Evolutionary conservation across 257 asterid genomes (phyloP).

Genomic region (Scutellaria galericulata): DNA sequence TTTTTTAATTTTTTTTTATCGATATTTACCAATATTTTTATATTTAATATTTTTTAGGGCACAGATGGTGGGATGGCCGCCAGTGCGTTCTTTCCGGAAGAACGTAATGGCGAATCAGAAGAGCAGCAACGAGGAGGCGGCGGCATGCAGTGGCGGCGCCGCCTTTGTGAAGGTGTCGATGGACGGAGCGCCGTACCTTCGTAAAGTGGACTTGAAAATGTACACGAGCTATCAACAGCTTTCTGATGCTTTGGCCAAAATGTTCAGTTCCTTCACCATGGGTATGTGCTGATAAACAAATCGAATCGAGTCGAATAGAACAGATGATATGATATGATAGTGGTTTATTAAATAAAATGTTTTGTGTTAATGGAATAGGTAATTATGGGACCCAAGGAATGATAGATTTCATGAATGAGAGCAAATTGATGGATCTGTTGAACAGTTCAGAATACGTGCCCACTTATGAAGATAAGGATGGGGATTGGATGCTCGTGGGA

Average conservation of each 20-base stretch:
- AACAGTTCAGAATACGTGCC: constrained; percentile 86
- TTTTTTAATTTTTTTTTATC: neutral
- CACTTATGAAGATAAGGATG: constrained; percentile 91
- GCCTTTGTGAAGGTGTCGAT: constrained; percentile 60
- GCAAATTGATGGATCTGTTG: constrained; percentile 73
- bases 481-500: constrained; percentile 98
- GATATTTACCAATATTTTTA: neutral
- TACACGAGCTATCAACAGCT: constrained; percentile 49
- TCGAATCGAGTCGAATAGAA: too few relatives aligned
- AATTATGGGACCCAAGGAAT: constrained; percentile 58
- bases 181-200: constrained; percentile 63
- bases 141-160: constrained; percentile 42
- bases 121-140: constrained; percentile 39
- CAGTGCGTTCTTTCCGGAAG: constrained; percentile 82
- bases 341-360: too few relatives aligned
- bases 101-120: constrained; percentile 58
- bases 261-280: constrained; percentile 66
- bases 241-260: constrained; percentile 58
- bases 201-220: constrained; percentile 56
- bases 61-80: constrained; percentile 97
- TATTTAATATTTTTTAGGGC: constrained; percentile 48
- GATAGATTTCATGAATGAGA: constrained; percentile 67
- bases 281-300: constrained; percentile 22
- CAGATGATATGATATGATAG: neutral
- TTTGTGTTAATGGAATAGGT: constrained; percentile 28